Evolutionary conservation across 139 green algal species (phyloP).

Genomic region (Chlorella sp.): DNA sequence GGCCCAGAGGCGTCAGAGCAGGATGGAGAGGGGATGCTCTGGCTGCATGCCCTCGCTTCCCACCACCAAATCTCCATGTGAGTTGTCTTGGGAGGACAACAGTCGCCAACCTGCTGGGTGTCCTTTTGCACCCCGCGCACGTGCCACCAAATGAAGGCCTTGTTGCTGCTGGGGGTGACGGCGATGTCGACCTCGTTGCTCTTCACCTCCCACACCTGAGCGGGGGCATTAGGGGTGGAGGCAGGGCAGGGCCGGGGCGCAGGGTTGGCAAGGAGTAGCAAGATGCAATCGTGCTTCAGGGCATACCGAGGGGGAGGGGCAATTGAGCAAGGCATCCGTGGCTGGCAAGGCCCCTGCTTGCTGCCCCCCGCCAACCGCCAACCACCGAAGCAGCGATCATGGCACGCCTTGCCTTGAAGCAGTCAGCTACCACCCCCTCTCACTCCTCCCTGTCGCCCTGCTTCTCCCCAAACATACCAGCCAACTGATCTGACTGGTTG

Average conservation of each 20-base stretch:
- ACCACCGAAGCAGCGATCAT: not conserved
- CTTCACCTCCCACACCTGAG: slow-evolving; percentile 30
- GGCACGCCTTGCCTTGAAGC: too few species aligned
- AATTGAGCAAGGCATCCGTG: not conserved
- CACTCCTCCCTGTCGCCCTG: too few species aligned
- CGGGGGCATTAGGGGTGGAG: not conserved
- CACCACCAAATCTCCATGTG: too few species aligned
- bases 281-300: not conserved
- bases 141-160: slow-evolving; percentile 34
- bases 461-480: too few species aligned
- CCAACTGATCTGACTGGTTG: too few species aligned
- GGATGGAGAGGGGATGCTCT: not conserved
- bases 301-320: not conserved
- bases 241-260: not conserved
- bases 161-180: slow-evolving; percentile 32
- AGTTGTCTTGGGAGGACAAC: too few species aligned
- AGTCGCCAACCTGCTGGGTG: not conserved
- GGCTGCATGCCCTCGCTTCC: too few species aligned
- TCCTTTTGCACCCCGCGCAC: slow-evolving; percentile 31
- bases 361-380: not conserved
- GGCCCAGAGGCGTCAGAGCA: not conserved
- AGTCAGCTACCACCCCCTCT: too few species aligned
- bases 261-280: too few species aligned
- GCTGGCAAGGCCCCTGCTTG: too few species aligned
- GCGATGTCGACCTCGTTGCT: slow-evolving; percentile 37